Base-by-base conservation (phyloP, 441 rosid genomes). In the Isatis lusitanica region DNA sequence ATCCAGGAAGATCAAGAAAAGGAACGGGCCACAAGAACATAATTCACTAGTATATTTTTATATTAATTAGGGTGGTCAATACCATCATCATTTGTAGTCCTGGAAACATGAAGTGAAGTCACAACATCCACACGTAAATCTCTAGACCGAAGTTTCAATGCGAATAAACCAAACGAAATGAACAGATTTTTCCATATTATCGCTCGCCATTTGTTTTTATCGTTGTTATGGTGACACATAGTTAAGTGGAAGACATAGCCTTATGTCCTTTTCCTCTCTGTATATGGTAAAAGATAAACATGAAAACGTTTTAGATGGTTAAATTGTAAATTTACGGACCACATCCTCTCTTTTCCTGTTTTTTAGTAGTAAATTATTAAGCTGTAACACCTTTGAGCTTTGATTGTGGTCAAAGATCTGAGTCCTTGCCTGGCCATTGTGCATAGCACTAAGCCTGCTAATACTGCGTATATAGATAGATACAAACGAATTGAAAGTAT, bases 1-100 rank as follows among this genome's bases (percentile, higher is more conserved):
- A 69, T 69, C 65, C 79, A 16, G 74, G 74, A 63, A 69, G 74
- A 62, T 63, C 30, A 43, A 57, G 44, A 10, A 64, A 51, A 66
- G 55, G 47, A 31, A 67, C 7, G 24, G 68, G 21, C 69, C 67
- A 43, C 74, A 12, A 16, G 4, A 61, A 40, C 7, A 52, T 39
- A 48, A 2, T 47, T 38, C 4, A 47, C 1, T 28, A 16, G n/a
- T 55, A 0, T 12, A 0, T 35, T 55, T 46, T 26, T 42, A 1
- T 16, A 65, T 64, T 21, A 18, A 26, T 36, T 40, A 50, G 46
- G n/a, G 8, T 67, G 13, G 38, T 50, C 68, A 26, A 1, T 26
- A 26, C 28, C 28, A 74, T 40, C 59, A 66, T 67, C 40, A 9
- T 67, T 38, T 66, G 24, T 18, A 17, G 18, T 35, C 39, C 40